phyloP scores from a whole-genome alignment of 2,329 filamentous ascomycete genomes.

The Beauveria scarabaeidicola region DNA sequence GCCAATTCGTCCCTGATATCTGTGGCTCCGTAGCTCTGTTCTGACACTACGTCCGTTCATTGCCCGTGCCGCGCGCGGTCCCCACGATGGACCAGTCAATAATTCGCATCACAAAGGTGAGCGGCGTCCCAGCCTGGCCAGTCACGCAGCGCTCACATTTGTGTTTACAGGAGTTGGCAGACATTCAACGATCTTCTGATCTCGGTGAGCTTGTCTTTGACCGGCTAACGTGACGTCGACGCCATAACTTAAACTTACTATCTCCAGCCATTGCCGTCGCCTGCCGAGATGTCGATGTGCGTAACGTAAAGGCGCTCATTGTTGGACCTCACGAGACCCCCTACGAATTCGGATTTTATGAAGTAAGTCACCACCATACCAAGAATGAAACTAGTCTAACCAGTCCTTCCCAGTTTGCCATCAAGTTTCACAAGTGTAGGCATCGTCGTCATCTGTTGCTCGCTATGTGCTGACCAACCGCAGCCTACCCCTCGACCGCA shows the following conservation, averaged over 20 bases:
- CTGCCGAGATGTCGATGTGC: conserved; percentile 80
- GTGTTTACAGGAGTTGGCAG: conserved; percentile 63
- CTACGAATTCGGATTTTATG: conserved; percentile 96
- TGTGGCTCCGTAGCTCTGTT: not conserved
- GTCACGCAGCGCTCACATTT: conserved; percentile 2
- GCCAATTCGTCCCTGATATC: not conserved
- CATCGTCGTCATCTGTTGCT: not conserved
- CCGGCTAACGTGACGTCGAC: not conserved
- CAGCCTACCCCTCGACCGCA: conserved; percentile 73
- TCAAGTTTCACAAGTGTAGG: conserved; percentile 68
- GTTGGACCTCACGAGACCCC: conserved; percentile 89
- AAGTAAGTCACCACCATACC: conserved; percentile 47
- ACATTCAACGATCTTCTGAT: conserved; percentile 76
- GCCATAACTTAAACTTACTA: not conserved
- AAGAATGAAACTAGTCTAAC: not conserved
- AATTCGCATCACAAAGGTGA: conserved; percentile 76
- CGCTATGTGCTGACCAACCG: not conserved
- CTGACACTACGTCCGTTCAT: not conserved
- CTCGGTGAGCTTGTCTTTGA: conserved; percentile 52
- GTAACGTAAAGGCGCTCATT: conserved; percentile 78
- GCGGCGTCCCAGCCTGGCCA: conserved; percentile 14
- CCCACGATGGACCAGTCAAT: conserved; percentile 64
- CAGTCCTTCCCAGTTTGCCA: conserved; percentile 49
- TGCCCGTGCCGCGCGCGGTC: conserved; percentile 9
- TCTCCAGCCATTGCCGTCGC: conserved; percentile 70